phyloP scores from a whole-genome alignment of 148 eudicot genomes.

The Fagopyrum homotropicum region DNA sequence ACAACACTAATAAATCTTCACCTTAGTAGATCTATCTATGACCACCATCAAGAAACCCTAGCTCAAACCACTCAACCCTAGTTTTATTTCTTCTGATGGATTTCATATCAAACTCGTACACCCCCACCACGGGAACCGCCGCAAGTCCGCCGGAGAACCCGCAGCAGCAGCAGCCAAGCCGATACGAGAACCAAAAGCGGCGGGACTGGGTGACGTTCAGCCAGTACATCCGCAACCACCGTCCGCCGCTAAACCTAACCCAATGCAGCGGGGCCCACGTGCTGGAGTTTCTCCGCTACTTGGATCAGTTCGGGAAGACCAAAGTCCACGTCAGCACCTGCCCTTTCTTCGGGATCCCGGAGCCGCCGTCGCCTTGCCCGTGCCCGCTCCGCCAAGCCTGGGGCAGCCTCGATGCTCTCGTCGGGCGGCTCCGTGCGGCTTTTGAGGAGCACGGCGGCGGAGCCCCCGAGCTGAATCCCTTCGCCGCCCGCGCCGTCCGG shows the following conservation, averaged over 20 bases:
- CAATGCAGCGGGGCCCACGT: constrained; percentile 35
- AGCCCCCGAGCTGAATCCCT: constrained; percentile 26
- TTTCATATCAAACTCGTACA: background rate
- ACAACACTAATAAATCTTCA: background rate
- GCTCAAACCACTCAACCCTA: background rate
- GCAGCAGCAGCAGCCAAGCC: constrained; percentile 13
- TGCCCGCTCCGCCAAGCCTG: constrained; percentile 34
- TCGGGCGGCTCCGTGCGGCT: constrained; percentile 18
- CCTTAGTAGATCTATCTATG: background rate
- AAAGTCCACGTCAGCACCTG: constrained; percentile 22
- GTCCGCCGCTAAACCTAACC: constrained; percentile 19
- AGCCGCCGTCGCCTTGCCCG: constrained; percentile 28
- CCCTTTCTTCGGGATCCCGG: constrained; percentile 28
- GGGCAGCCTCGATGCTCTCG: constrained; percentile 34
- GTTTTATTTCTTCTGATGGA: background rate
- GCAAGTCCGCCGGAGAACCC: background rate
- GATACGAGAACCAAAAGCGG: constrained; percentile 28
- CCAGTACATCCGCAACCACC: constrained; percentile 26
- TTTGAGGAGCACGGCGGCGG: constrained; percentile 25
- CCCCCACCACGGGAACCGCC: background rate
- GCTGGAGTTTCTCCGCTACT: constrained; percentile 12
- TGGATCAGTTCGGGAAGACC: constrained; percentile 27
- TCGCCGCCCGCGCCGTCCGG: constrained; percentile 33
- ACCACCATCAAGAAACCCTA: background rate
- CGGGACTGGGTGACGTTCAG: constrained; percentile 31